These are phyloP conservation scores for Ophiostoma australiae DNA, from an alignment of 2,329 filamentous ascomycete species.

Conservation along the genomic window DNA sequence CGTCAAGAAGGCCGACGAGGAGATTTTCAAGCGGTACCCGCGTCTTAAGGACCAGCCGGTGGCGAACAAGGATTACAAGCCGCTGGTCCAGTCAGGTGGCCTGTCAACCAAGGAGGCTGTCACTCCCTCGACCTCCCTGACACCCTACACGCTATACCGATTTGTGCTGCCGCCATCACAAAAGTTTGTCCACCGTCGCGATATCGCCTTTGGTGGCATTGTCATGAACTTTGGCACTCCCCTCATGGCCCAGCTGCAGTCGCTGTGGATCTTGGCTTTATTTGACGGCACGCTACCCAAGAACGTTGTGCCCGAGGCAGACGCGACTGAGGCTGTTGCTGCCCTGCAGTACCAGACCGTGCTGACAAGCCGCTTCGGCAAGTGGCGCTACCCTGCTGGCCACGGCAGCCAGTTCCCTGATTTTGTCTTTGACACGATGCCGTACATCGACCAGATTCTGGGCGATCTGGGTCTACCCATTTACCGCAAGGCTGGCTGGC, in stretches of 20 bases:
- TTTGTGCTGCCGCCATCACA: slow-evolving; percentile 44
- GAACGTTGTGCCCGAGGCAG: slow-evolving; percentile 29
- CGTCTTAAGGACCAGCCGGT: slow-evolving; percentile 48
- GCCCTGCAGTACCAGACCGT: slow-evolving; percentile 51
- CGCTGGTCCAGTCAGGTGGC: slow-evolving; percentile 40
- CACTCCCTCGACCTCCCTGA: slow-evolving; percentile 32
- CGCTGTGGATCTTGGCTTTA: slow-evolving; percentile 62
- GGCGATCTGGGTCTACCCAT: slow-evolving; percentile 58
- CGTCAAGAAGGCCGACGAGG: slow-evolving; percentile 44
- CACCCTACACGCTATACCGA: slow-evolving; percentile 43
- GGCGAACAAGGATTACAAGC: slow-evolving; percentile 43
- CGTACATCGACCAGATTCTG: slow-evolving; percentile 66
- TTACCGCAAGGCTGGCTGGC: slow-evolving; percentile 50
- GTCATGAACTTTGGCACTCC: slow-evolving; percentile 42
- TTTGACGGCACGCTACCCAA: slow-evolving; percentile 48
- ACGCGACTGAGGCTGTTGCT: slow-evolving; percentile 39
- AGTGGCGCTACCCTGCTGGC: slow-evolving; percentile 63
- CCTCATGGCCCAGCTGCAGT: slow-evolving; percentile 44
- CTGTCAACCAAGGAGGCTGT: slow-evolving; percentile 34
- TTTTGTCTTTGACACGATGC: slow-evolving; percentile 70
- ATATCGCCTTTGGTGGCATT: slow-evolving; percentile 45
- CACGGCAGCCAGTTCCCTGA: slow-evolving; percentile 60
- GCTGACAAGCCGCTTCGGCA: slow-evolving; percentile 63
- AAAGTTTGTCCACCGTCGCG: slow-evolving; percentile 36
- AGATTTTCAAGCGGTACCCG: slow-evolving; percentile 52